Percentiles rank a stretch among this genome's conserved stretches.
These are phyloP conservation scores for Pyrenophora teres DNA, from an alignment of 2,329 filamentous ascomycete genomes.

Conservation along the genomic window DNA sequence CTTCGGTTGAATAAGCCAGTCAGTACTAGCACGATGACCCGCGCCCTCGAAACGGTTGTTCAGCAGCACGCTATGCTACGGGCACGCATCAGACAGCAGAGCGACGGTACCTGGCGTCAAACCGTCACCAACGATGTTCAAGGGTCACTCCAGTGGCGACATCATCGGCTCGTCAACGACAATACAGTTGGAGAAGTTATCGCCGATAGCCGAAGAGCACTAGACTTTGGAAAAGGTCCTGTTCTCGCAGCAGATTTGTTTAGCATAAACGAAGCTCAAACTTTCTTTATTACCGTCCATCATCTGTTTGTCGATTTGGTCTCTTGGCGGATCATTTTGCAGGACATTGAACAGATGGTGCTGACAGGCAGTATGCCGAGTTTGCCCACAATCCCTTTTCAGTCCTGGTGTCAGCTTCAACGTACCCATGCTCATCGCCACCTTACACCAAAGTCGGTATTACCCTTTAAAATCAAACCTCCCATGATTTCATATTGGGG, in stretches of 20 bases:
- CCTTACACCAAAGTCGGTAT: neutral
- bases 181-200: neutral
- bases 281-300: conserved; percentile 31
- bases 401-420: neutral
- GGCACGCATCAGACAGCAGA: neutral
- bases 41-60: neutral
- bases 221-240: conserved; percentile 19
- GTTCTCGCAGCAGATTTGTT: conserved; percentile 26
- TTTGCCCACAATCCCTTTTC: neutral
- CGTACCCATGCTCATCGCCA: neutral
- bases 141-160: neutral
- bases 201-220: neutral
- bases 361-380: neutral
- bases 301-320: conserved; percentile 50
- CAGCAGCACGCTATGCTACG: neutral
- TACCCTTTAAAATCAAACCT: neutral
- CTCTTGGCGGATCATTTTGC: conserved; percentile 51
- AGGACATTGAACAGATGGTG: conserved; percentile 45
- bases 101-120: neutral
- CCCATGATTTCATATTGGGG: neutral
- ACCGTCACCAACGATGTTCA: neutral
- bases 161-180: neutral
- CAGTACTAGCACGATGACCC: too few species aligned
- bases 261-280: conserved; percentile 15
- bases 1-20: neutral